Evolutionary conservation across 2,329 filamentous ascomycete species (phyloP), one percentile per base, ranked within the genome.

Genomic region (Aspergillus vadensis): DNA sequence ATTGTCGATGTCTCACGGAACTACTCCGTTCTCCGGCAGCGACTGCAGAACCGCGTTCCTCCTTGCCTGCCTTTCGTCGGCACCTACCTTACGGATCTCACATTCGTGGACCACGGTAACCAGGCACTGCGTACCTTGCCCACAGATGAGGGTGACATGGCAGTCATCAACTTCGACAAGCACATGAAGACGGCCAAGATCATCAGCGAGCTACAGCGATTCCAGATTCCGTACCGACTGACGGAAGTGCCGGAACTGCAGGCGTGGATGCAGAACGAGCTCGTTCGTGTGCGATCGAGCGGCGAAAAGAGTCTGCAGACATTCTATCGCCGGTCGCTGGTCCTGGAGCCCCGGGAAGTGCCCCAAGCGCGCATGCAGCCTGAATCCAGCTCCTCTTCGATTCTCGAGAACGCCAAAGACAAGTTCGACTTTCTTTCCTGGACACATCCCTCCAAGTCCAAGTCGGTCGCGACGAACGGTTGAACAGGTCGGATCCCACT

Each of bases 81-180:
- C 65, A 96, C 96, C 78, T 98, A 97, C 75, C 83, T 99, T 41
- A 99, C 95, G 0, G 95, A 99, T 73, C 82, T 99, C 39, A 97
- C 93, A 0, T 98, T 99, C 77, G 90, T 97, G 57, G 92, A 98
- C 72, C 92, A 94, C 65, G 95, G 95, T 63, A 98, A 98, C 75
- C 90, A 91, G 36, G 86, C 91, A 5, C 93, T 89, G 2, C 91
- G 94, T 70, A 89, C 89, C 69, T 85, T 96, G 19, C 86, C 86
- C 0, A 82, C 72, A 14, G 86, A 90, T n/a, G 84, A 87, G 30
- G 79, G 81, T 27, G 85, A 87, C 25, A 84, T 91, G 69, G 87
- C 88, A 0, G 91, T 98, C 32, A 92, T 99, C 82, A 99, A 99
- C 78, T 98, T 97, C 70, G 94, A 98, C 82, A 98, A 98, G 79